Percentiles rank a stretch among this genome's conserved stretches.
Conservation (phyloP, 176 grass and related monocot genomes). For the Aegilops speltoides region DNA sequence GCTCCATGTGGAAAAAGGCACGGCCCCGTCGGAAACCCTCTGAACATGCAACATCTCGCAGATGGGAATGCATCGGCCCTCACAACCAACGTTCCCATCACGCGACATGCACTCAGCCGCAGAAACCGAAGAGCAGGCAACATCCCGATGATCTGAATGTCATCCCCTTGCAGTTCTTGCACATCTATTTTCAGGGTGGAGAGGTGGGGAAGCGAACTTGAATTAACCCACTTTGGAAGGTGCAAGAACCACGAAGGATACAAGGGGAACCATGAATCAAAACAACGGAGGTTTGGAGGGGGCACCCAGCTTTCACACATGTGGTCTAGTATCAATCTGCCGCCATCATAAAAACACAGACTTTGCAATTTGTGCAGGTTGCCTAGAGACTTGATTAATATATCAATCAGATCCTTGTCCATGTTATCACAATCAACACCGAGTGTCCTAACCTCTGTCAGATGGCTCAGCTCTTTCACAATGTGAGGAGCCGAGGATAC, state of each 20-base stretch:
- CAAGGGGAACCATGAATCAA: background rate
- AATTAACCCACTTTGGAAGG: background rate
- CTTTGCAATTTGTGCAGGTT: background rate
- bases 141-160: background rate
- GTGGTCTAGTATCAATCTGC: background rate
- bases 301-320: background rate
- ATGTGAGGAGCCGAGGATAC: background rate
- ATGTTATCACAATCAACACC: accelerated
- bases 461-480: background rate
- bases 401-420: background rate
- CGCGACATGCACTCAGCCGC: accelerated
- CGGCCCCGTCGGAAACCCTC: too few species aligned
- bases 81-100: background rate
- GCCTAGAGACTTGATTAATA: background rate
- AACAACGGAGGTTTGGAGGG: background rate
- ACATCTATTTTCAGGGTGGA: background rate
- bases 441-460: background rate
- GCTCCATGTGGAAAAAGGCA: too few species aligned
- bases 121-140: background rate
- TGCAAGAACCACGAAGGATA: accelerated
- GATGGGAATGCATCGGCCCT: background rate
- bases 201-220: background rate
- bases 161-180: background rate
- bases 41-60: background rate
- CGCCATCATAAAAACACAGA: accelerated